Percentiles rank a stretch among this genome's conserved stretches.
Evolutionary conservation across 106 monocot species (phyloP).

Genomic region (Allium fistulosum): DNA sequence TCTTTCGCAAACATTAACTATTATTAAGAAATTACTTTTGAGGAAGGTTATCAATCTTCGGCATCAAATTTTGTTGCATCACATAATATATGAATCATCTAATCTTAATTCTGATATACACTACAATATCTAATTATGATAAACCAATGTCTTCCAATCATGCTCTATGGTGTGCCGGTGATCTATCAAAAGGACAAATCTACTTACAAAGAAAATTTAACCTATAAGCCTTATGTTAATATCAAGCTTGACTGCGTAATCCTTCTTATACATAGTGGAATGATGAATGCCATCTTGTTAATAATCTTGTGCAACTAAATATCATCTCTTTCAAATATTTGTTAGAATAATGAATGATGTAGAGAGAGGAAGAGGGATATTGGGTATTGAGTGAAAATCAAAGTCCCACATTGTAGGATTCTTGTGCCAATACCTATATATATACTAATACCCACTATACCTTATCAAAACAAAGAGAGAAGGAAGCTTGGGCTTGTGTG

Average conservation of each 20-base stretch:
- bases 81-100: constrained; percentile 5
- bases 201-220: constrained; percentile 1
- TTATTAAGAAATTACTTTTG: constrained; percentile 16
- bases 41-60: constrained; percentile 11
- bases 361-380: too few species aligned
- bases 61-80: constrained; percentile 4
- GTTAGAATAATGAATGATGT: too few species aligned
- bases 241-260: neutral
- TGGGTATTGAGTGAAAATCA: too few species aligned
- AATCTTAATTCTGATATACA: neutral
- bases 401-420: too few species aligned
- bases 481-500: too few species aligned
- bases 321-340: too few species aligned
- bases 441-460: too few species aligned
- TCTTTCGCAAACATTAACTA: constrained; percentile 14
- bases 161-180: neutral
- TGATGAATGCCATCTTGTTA: too few species aligned
- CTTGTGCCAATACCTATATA: too few species aligned
- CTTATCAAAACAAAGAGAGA: too few species aligned
- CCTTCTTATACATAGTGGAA: too few species aligned
- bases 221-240: neutral
- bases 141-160: neutral
- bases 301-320: too few species aligned
- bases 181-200: neutral
- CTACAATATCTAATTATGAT: neutral